Base-by-base conservation (phyloP, 2,329 filamentous ascomycete genomes). In the Scolecobasidium constrictum region DNA sequence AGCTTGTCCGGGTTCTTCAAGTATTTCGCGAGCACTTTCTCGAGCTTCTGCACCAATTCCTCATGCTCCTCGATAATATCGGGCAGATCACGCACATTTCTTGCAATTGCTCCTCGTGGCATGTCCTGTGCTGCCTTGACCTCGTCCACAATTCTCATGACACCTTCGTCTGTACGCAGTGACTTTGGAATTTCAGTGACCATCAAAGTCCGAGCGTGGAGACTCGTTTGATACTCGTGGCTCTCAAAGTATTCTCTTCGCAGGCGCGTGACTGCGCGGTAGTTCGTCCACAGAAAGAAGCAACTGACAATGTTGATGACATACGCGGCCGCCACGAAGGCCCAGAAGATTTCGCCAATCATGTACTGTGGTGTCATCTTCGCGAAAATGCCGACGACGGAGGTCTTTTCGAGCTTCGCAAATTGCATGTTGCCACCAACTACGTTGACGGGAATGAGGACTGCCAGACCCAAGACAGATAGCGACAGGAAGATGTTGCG, bases 21-120 rank as follows among this genome's bases (percentile, higher is more conserved):
- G 57, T 98, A 96, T 52, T 84, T 93, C 28, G 92, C 84, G 42
- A 98, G 65, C 3, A 93, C 74, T 36, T 76, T 74, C 59, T 98
- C 92, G 31, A 98, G 72, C 51, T 86, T 73, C 38, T 85, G 78
- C 23, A 98, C 92, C 0, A 79, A 73, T 49, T 82, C 71, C 43
- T 86, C 81, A 55, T 98, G 88, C 56, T 93, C 75, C 46, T 82
- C 77, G 48, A 98, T 92, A 45, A 96, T 67, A 15, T 82, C 72
- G 9, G 92, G 92, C 11, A 98, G 71, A 31, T 90, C 81, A 60
- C 90, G 94, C 48, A 95, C 87, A 53, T 96, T 95, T 49, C 92
- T 78, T 18, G 86, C 88, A 53, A 96, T 81, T 9, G 85, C 81
- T 16, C 83, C 86, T 48, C 83, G 75, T 3, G 87, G 85, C 43